These are phyloP conservation scores for Macrolepiota fuliginosa DNA, from an alignment of 768 basidiomycete species.

Conservation along the genomic window DNA sequence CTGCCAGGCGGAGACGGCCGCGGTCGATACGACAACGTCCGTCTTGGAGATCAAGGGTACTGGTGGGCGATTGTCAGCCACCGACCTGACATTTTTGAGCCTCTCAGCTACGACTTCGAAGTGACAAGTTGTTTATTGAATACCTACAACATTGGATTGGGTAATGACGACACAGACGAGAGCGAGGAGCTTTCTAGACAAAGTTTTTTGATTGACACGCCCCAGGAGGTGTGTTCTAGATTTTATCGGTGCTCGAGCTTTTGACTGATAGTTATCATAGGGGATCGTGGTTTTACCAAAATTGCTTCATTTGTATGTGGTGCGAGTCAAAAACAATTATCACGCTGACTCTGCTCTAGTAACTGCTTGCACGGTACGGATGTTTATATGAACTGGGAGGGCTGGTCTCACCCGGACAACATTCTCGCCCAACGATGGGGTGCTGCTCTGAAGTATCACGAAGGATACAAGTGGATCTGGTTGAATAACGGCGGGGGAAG, in stretches of 20 bases:
- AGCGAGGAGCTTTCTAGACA: constrained; percentile 33
- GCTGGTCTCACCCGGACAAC: constrained; percentile 42
- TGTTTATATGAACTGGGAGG: constrained; percentile 42
- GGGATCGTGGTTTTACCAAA: constrained; percentile 42
- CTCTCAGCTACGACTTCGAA: constrained; percentile 45
- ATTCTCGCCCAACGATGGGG: constrained; percentile 40
- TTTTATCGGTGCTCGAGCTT: background rate
- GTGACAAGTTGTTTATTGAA: constrained; percentile 47
- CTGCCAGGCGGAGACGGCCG: constrained; percentile 28
- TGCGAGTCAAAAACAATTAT: background rate
- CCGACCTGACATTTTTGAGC: constrained; percentile 38
- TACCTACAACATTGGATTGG: constrained; percentile 42
- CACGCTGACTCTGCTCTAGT: constrained; percentile 14
- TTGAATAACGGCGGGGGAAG: constrained; percentile 30
- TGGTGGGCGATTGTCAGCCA: constrained; percentile 54
- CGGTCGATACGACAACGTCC: constrained; percentile 40
- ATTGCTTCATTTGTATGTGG: constrained; percentile 47
- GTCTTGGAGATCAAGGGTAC: constrained; percentile 51
- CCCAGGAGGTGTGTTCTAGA: constrained; percentile 30
- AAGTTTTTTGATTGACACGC: constrained; percentile 33
- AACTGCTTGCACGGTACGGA: constrained; percentile 43
- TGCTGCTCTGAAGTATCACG: constrained; percentile 41
- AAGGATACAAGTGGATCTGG: constrained; percentile 52
- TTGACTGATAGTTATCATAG: constrained; percentile 12
- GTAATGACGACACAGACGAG: constrained; percentile 33